A percentile compares a stretch with the other conserved stretches of the same genome.
Conservation (phyloP, 768 basidiomycete species). For the Leccinellum rugosiceps region DNA sequence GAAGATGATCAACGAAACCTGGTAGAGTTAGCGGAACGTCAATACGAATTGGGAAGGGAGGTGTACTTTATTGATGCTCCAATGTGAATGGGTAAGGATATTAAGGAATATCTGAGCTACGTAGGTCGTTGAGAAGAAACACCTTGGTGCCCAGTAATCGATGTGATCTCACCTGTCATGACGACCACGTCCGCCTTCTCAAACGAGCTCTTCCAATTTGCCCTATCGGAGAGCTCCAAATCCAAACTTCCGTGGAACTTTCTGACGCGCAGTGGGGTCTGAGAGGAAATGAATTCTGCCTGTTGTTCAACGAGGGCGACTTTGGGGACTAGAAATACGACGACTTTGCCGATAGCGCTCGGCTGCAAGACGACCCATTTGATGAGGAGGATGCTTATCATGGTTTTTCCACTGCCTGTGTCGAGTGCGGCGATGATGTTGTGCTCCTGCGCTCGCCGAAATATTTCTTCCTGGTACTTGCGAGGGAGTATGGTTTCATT, state of each 20-base stretch:
- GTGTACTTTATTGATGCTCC: conserved; percentile 61
- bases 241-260: conserved; percentile 70
- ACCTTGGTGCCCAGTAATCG: not conserved
- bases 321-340: conserved; percentile 82
- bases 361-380: conserved; percentile 66
- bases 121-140: conserved; percentile 2
- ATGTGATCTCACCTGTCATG: conserved; percentile 63
- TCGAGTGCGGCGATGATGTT: conserved; percentile 60
- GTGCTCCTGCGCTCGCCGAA: conserved; percentile 44
- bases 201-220: conserved; percentile 63
- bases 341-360: conserved; percentile 50
- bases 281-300: conserved; percentile 56
- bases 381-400: conserved; percentile 62
- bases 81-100: conserved; percentile 76
- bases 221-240: conserved; percentile 65
- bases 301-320: conserved; percentile 86
- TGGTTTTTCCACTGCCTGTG: conserved; percentile 61
- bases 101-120: conserved; percentile 82
- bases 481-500: conserved; percentile 43
- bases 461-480: conserved; percentile 56
- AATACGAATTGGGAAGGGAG: not conserved
- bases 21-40: not conserved
- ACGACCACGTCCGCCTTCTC: conserved; percentile 71
- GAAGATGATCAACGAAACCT: conserved; percentile 57
- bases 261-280: conserved; percentile 64